A percentile compares a stretch with the other conserved stretches of the same genome.
These are phyloP conservation scores for Annona cherimola DNA, from an alignment of 164 flowering plant genomes.

Conservation along the genomic window DNA sequence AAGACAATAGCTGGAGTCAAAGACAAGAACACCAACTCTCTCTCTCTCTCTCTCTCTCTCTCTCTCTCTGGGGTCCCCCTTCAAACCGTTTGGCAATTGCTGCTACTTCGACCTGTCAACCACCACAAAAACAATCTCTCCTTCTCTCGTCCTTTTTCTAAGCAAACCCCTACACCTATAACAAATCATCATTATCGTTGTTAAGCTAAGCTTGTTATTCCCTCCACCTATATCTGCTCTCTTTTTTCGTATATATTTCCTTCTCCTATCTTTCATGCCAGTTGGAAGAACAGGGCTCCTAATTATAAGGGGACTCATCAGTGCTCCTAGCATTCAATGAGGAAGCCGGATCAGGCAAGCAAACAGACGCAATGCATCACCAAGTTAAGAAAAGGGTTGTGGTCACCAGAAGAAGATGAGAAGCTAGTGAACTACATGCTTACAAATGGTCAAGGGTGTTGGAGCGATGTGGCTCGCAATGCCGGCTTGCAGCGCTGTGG, in stretches of 20 bases:
- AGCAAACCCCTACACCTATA: conserved; percentile 55
- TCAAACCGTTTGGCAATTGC: conserved; percentile 65
- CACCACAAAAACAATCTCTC: conserved; percentile 18
- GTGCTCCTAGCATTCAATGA: conserved; percentile 20
- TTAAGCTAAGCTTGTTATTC: conserved; percentile 11
- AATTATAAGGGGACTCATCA: background rate
- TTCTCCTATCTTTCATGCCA: conserved; percentile 3
- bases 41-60: conserved; percentile 15
- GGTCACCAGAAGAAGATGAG: conserved; percentile 83
- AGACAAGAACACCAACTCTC: conserved; percentile 53
- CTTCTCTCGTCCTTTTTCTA: conserved; percentile 30
- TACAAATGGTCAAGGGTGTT: conserved; percentile 66
- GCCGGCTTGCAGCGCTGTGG: conserved; percentile 71
- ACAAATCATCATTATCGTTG: conserved; percentile 33
- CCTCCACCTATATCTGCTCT: conserved; percentile 10
- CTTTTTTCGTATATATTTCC: background rate
- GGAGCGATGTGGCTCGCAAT: conserved; percentile 73
- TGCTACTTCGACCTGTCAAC: conserved; percentile 51
- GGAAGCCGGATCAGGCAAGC: conserved; percentile 35
- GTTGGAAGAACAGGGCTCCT: conserved; percentile 1
- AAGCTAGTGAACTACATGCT: conserved; percentile 64
- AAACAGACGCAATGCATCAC: conserved; percentile 9
- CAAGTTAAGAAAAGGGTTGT: conserved; percentile 58
- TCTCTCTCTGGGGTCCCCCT: conserved; percentile 45
- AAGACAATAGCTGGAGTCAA: conserved; percentile 51